Evolutionary conservation across 2,329 filamentous ascomycete genomes (phyloP).

Genomic region (Alternaria panax): DNA sequence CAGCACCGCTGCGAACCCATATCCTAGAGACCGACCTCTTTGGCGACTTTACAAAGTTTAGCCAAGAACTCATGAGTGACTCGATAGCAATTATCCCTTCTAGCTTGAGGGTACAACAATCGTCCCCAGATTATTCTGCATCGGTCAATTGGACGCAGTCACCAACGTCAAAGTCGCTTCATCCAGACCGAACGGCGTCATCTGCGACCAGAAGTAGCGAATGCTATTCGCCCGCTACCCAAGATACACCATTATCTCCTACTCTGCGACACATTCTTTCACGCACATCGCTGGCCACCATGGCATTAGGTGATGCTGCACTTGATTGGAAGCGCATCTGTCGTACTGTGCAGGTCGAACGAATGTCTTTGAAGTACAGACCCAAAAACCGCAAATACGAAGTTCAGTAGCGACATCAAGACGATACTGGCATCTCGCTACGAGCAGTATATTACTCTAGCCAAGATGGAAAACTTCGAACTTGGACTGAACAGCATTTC

Average conservation of each 20-base stretch:
- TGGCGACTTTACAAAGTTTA: slow-evolving; percentile 27
- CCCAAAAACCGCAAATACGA: slow-evolving; percentile 31
- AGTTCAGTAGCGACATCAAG: slow-evolving; percentile 38
- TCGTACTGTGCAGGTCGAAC: slow-evolving; percentile 39
- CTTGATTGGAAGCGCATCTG: slow-evolving; percentile 42
- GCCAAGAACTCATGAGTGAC: slow-evolving; percentile 13
- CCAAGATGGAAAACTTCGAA: slow-evolving; percentile 23
- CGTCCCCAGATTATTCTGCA: slow-evolving; percentile 26
- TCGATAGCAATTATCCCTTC: slow-evolving; percentile 26
- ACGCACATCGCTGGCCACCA: slow-evolving; percentile 29
- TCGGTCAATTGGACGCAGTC: slow-evolving; percentile 25
- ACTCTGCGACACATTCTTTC: slow-evolving; percentile 28
- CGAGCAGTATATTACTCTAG: slow-evolving; percentile 34
- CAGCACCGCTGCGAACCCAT: slow-evolving; percentile 34
- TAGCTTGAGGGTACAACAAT: slow-evolving; percentile 15
- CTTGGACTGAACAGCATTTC: slow-evolving; percentile 41
- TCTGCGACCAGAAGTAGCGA: slow-evolving; percentile 29
- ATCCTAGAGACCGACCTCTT: slow-evolving; percentile 37
- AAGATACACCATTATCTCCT: slow-evolving; percentile 23
- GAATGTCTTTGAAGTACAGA: slow-evolving; percentile 19
- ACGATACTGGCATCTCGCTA: slow-evolving; percentile 38
- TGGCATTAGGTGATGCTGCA: slow-evolving; percentile 36
- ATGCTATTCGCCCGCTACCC: slow-evolving; percentile 29
- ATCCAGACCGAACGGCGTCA: slow-evolving; percentile 22
- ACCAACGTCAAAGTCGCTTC: slow-evolving; percentile 6